These are phyloP conservation scores for Entomortierella lignicola DNA, from an alignment of 192 early-diverging fungal genomes.

Conservation along the genomic window DNA sequence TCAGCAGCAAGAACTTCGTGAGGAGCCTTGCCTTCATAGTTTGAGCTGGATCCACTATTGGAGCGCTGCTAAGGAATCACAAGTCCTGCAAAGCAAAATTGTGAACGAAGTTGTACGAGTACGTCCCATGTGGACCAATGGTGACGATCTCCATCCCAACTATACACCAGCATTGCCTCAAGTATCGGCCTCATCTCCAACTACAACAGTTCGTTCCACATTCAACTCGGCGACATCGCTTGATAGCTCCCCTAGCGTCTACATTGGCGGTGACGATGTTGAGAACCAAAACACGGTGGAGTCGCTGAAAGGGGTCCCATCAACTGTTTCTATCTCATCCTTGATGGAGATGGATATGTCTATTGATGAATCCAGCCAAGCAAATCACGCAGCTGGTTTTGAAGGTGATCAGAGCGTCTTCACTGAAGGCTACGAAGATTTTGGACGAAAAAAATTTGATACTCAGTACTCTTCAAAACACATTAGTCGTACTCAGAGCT, in stretches of 20 bases:
- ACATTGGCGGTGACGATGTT: neutral
- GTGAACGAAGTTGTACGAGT: conserved; percentile 46
- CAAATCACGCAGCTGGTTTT: neutral
- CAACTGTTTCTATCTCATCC: conserved; percentile 25
- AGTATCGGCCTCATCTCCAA: neutral
- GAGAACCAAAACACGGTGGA: neutral
- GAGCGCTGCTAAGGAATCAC: conserved; percentile 52
- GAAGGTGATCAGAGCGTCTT: neutral
- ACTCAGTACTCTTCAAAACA: neutral
- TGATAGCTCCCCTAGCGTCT: conserved; percentile 6
- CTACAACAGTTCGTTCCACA: neutral
- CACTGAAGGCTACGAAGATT: neutral
- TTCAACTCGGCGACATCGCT: neutral
- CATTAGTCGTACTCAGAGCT: conserved; percentile 25
- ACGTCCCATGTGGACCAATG: conserved; percentile 50
- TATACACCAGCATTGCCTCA: conserved; percentile 18
- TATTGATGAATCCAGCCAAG: neutral
- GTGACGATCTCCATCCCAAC: conserved; percentile 37
- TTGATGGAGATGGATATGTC: conserved; percentile 2
- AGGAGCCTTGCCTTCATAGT: conserved; percentile 35
- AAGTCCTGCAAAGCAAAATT: conserved; percentile 49
- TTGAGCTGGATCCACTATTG: conserved; percentile 52
- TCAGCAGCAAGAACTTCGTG: conserved; percentile 36
- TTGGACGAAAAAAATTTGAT: neutral
- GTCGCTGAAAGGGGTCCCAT: conserved; percentile 16